These are phyloP conservation scores for Lunularia cruciata DNA, from an alignment of 225 moss, liverwort and hornwort species.

Conservation along the genomic window DNA sequence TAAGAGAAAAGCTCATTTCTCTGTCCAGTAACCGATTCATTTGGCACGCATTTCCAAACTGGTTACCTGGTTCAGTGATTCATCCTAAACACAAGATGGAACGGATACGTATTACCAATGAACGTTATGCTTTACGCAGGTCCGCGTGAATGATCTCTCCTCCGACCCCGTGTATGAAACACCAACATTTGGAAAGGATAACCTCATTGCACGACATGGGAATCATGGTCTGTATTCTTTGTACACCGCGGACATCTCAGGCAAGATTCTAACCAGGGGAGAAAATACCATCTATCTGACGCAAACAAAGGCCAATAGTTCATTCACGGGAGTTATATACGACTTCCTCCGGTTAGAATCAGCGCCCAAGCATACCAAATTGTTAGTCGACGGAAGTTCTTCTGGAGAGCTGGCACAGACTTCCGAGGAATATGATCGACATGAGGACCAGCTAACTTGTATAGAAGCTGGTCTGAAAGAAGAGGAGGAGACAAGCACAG, in stretches of 20 bases:
- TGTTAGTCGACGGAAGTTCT: no score
- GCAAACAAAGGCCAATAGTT: conserved; percentile 66
- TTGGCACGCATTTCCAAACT: no score
- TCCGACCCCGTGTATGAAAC: conserved; percentile 69
- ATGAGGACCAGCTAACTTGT: no score
- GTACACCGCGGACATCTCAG: conserved; percentile 60
- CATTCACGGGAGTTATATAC: conserved; percentile 81
- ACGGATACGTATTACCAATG: no score
- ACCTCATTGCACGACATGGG: conserved; percentile 81
- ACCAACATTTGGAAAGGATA: conserved; percentile 81
- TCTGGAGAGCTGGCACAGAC: no score
- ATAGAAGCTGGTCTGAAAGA: no score
- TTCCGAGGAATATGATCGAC: no score
- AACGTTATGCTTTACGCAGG: conserved; percentile 46
- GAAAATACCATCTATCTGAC: conserved; percentile 67
- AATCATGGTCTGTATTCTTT: conserved; percentile 69
- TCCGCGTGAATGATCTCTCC: conserved; percentile 61
- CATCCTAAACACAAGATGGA: no score
- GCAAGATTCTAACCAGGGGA: conserved; percentile 46
- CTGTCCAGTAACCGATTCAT: no score
- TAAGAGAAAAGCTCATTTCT: neutral
- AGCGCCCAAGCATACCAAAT: no score
- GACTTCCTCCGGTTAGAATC: conserved; percentile 89
- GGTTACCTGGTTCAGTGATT: no score
- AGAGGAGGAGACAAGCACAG: no score